Conservation (phyloP, 495 filamentous ascomycete species). For the Hypoxylon intermedium region DNA sequence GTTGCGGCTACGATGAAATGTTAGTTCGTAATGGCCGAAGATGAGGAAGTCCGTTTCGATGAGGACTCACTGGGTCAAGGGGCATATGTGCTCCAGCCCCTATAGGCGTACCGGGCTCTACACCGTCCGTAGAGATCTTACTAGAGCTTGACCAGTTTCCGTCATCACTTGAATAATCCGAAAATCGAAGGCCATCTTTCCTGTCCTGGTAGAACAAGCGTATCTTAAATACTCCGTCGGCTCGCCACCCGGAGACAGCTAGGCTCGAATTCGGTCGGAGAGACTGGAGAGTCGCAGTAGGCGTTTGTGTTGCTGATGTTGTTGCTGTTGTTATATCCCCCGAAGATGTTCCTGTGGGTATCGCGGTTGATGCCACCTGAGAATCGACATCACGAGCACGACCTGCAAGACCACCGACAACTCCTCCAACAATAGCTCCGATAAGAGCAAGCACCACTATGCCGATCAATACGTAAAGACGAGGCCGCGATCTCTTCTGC, state of each 20-base stretch:
- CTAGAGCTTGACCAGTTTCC: constrained; percentile 10
- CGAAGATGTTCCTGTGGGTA: background rate
- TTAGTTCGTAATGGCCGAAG: background rate
- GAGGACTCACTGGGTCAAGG: background rate
- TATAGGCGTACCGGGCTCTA: constrained; percentile 2
- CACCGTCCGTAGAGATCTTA: background rate
- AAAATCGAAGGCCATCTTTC: constrained; percentile 5
- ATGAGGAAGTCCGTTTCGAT: too few relatives aligned
- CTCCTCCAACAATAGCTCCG: background rate
- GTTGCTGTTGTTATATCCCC: background rate
- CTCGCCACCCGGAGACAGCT: constrained; percentile 6
- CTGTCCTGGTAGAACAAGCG: constrained; percentile 10
- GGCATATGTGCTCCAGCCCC: background rate
- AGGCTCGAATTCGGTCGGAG: constrained; percentile 7
- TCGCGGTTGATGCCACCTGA: background rate
- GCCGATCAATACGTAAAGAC: background rate
- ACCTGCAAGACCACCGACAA: constrained; percentile 7
- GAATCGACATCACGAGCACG: background rate
- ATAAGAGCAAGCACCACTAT: background rate
- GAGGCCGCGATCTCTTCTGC: background rate
- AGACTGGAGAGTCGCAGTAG: constrained; percentile 3
- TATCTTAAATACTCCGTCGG: background rate
- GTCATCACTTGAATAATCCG: constrained; percentile 11
- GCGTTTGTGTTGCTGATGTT: background rate
- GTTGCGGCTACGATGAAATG: background rate